Evolutionary conservation across 2,329 filamentous ascomycete species (phyloP).

Genomic region (Pseudonectria foliicola): DNA sequence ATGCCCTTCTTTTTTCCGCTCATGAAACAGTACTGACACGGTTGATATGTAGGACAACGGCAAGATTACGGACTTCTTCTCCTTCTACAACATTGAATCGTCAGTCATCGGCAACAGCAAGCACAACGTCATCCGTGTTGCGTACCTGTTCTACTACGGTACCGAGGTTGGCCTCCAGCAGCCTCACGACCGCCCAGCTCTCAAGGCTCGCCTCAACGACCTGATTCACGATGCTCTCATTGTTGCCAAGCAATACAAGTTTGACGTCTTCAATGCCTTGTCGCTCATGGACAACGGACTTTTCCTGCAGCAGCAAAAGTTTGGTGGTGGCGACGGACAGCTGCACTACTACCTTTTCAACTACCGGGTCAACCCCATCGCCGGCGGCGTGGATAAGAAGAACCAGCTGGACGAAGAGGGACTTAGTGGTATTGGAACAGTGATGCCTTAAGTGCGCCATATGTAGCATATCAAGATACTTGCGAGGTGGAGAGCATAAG

Average conservation of each 20-base stretch:
- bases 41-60: conserved; percentile 40
- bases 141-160: conserved; percentile 97
- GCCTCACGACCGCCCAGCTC: conserved; percentile 45
- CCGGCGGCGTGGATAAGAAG: conserved; percentile 73
- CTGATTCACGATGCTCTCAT: conserved; percentile 82
- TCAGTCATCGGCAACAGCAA: conserved; percentile 79
- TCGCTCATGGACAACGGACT: conserved; percentile 90
- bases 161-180: conserved; percentile 66
- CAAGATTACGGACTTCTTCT: conserved; percentile 91
- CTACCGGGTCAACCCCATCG: conserved; percentile 80
- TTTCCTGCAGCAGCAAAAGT: conserved; percentile 91
- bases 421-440: conserved; percentile 82
- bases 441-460: conserved; percentile 51
- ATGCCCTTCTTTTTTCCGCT: background rate
- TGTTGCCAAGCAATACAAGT: conserved; percentile 72
- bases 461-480: no score
- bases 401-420: conserved; percentile 71
- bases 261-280: conserved; percentile 95
- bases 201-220: conserved; percentile 73
- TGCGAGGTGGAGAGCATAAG: no score
- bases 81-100: conserved; percentile 91
- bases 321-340: conserved; percentile 88
- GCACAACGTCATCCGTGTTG: conserved; percentile 74
- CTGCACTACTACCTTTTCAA: conserved; percentile 98
- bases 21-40: background rate